Evolutionary conservation across 345 rosid species (phyloP).

Genomic region (Lumnitzera littorea): DNA sequence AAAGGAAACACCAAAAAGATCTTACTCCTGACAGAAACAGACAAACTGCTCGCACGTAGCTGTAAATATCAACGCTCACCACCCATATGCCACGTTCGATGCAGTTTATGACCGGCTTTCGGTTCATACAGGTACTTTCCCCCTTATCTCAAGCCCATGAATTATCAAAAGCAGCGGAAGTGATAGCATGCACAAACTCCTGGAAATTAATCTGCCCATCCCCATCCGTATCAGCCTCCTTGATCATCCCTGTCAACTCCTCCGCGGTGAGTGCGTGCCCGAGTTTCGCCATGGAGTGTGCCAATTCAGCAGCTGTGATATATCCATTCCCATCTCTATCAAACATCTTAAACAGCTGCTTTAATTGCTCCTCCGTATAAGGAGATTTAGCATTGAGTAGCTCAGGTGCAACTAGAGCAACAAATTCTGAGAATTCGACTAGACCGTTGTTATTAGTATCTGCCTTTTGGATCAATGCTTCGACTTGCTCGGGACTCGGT

Average conservation of each 20-base stretch:
- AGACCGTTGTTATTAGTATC: conserved; percentile 82
- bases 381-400: conserved; percentile 47
- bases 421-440: conserved; percentile 80
- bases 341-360: conserved; percentile 55
- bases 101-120: too few relatives aligned
- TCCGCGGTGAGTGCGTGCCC: conserved; percentile 78
- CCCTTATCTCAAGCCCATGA: conserved; percentile 38
- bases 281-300: conserved; percentile 79
- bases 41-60: too few relatives aligned
- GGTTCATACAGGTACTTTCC: conserved; percentile 1
- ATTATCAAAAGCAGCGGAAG: conserved; percentile 87
- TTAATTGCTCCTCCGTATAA: conserved; percentile 66
- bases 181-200: conserved; percentile 73
- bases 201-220: conserved; percentile 79
- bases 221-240: conserved; percentile 88
- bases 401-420: conserved; percentile 72
- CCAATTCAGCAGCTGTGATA: conserved; percentile 75
- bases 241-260: conserved; percentile 90
- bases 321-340: conserved; percentile 77
- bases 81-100: too few relatives aligned
- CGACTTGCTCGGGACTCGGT: conserved; percentile 71
- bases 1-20: too few relatives aligned
- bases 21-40: too few relatives aligned
- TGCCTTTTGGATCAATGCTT: conserved; percentile 56
- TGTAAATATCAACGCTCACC: too few relatives aligned